phyloP scores from a whole-genome alignment of 2,329 filamentous ascomycete genomes.

The Hymenoscyphus linearis region DNA sequence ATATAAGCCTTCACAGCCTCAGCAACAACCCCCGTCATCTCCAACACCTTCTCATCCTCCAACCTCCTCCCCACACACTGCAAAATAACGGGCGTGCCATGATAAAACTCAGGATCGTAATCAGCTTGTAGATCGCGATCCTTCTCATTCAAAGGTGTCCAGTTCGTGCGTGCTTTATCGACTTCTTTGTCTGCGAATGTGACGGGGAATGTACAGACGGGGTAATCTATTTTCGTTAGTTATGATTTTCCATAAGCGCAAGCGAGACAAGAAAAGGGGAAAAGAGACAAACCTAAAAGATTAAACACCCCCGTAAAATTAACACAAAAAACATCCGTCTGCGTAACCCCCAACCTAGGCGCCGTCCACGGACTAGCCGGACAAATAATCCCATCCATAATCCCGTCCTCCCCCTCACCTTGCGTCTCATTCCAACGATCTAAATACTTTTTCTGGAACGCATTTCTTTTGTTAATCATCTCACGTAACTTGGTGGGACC shows the following conservation, averaged over 20 bases:
- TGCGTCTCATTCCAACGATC: constrained; percentile 34
- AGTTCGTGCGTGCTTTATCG: constrained; percentile 27
- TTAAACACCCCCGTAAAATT: constrained; percentile 31
- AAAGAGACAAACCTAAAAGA: constrained; percentile 24
- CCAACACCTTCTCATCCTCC: constrained; percentile 33
- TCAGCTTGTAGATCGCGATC: constrained; percentile 27
- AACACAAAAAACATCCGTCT: constrained; percentile 25
- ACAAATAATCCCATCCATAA: constrained; percentile 34
- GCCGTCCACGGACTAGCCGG: constrained; percentile 33
- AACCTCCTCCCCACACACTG: constrained; percentile 29
- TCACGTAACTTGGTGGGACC: constrained; percentile 29
- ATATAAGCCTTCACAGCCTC: constrained; percentile 26
- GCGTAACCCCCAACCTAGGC: constrained; percentile 30
- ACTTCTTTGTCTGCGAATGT: constrained; percentile 37
- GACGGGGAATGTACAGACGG: constrained; percentile 38
- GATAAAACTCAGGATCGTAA: constrained; percentile 31
- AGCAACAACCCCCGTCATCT: constrained; percentile 35
- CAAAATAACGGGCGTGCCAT: constrained; percentile 28
- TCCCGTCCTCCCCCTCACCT: constrained; percentile 26
- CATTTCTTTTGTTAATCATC: constrained; percentile 32
- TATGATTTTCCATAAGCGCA: neutral
- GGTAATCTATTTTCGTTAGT: constrained; percentile 25
- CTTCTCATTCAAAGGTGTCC: constrained; percentile 27
- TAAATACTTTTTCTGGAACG: constrained; percentile 33
- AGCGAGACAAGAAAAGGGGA: neutral